A percentile compares a stretch with the other conserved stretches of the same genome.
These are phyloP conservation scores for Globisporangium radiosum DNA, from an alignment of 352 stramenopile genomes.

Conservation along the genomic window DNA sequence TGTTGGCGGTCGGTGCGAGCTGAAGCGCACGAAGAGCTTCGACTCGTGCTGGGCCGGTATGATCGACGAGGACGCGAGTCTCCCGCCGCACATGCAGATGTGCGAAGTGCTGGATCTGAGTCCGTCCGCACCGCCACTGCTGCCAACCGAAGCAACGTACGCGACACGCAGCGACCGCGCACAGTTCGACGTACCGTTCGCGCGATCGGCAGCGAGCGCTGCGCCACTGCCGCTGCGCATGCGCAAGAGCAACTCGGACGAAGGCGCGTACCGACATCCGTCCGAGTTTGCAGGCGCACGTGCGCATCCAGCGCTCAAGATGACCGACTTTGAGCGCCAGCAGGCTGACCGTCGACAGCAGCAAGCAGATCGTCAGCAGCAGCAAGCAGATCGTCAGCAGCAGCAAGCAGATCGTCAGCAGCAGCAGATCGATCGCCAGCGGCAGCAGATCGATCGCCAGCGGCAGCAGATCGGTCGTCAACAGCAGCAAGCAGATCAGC, in stretches of 20 bases:
- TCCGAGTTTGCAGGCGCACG: not conserved
- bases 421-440: not conserved
- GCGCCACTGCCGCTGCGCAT: slow-evolving; percentile 1
- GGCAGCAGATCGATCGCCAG: not conserved
- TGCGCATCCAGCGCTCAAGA: not conserved
- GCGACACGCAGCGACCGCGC: slow-evolving; percentile 12
- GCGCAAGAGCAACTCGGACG: slow-evolving; percentile 13
- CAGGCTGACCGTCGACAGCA: not conserved
- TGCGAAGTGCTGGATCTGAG: slow-evolving; percentile 39
- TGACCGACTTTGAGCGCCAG: not conserved
- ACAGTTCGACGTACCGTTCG: slow-evolving; percentile 4
- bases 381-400: not conserved
- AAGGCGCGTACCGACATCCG: slow-evolving; percentile 7
- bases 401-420: not conserved
- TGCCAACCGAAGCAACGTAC: not conserved
- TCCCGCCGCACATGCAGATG: slow-evolving; percentile 34
- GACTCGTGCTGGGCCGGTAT: slow-evolving; percentile 28
- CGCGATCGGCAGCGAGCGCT: not conserved
- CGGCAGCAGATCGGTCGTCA: not conserved
- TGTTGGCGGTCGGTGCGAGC: not conserved
- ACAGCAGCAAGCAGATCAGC: not conserved
- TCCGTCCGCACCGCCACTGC: slow-evolving; percentile 38
- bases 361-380: slow-evolving; percentile 2
- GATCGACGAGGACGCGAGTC: slow-evolving; percentile 20
- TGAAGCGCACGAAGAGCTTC: slow-evolving; percentile 47